Evolutionary conservation across 208 protist genomes (phyloP), one percentile per base, ranked within the genome.

Genomic region (Acanthamoeba healyi): DNA sequence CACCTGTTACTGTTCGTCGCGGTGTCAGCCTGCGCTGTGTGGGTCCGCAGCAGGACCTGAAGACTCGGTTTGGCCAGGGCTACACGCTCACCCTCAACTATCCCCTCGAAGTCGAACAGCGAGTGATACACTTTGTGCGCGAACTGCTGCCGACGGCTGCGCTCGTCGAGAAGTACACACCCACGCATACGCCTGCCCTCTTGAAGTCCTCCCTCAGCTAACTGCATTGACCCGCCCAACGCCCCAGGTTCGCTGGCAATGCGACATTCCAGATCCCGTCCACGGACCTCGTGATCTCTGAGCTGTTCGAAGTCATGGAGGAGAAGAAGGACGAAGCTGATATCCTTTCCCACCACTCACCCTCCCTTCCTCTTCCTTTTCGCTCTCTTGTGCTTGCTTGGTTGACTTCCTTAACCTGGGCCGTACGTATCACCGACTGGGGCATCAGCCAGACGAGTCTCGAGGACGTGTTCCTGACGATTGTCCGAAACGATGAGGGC

Each of bases 391-490:
- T 34, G 9, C 46, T 29, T 17, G 77, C 77, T 24, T 34, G 5
- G n/a, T 86, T 49, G 12, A 6, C 17, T 58, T 86, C 61, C 58
- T 92, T 92, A 72, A 92, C 86, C n/a, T 0, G 9, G 1, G 0
- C n/a, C 32, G 24, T 38, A 79, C 0, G 91, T 44, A 96, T 96
- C 42, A 92, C 44, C 1, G 94, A 95, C 70, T 96, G 95, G 95
- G 94, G 95, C 70, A 88, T 96, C 42, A 90, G 72, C 56, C 94
- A 96, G 84, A 91, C 95, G 14, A 86, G 61, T 42, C 84, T 96
- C 5, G 95, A 96, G 94, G 95, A 96, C 19, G 95, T 96, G n/a
- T 94, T 96, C 42, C 61, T 74, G 58, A 40, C 34, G 0, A 92
- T 92, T 17, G 87, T 92, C 34, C 87, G 87, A 24, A 74, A 92